Evolutionary conservation across 139 green algal genomes (phyloP), one percentile per base, ranked within the genome.

Genomic region (Volvox reticuliferus): DNA sequence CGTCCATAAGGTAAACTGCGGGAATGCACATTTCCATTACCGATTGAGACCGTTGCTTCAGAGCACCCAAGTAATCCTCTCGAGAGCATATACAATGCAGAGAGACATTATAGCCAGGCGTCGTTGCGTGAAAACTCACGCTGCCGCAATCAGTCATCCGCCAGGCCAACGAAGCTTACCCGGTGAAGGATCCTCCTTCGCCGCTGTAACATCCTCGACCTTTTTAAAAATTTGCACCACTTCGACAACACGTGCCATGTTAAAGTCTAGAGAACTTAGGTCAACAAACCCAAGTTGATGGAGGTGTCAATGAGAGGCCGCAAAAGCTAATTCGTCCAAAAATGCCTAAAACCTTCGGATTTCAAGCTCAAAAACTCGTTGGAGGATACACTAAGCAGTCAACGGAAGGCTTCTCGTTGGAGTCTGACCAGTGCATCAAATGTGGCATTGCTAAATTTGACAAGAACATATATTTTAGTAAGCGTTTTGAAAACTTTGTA

Each of bases 1-100:
- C 96, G 35, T 98, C 96, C 87, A 98, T 92, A 21, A 98, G 82
- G 73, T 98, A 98, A 35, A 98, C 96, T 98, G 94, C 78, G 84
- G 19, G 13, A 73, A 24, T 30, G 65, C 9, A 16, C 44, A 55
- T 14, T 33, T 1, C 28, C 32, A 36, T 22, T 37, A 83, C 35
- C 35, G 77, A 12, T 71, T 3, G 20, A 28, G 44, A 13, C 80
- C 37, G 35, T 67, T 44, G 50, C 55, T 2, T 82, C 75, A 87
- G 69, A 97, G 26, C 20, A 13, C 18, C 77, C 21, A 2, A 12
- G 67, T 5, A 55, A 55, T 9, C 44, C 44, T 55, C 44, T 55
- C 44, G 5, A 5, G 44, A 55, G 44, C 44, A 55, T 9, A 55
- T 55, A 5, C 44, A 5, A 55, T 55, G 44, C 44, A 9, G 44